A percentile compares a stretch with the other conserved stretches of the same genome.
phyloP scores from a whole-genome alignment of 2,329 filamentous ascomycete genomes.

The Penicillium sp. region DNA sequence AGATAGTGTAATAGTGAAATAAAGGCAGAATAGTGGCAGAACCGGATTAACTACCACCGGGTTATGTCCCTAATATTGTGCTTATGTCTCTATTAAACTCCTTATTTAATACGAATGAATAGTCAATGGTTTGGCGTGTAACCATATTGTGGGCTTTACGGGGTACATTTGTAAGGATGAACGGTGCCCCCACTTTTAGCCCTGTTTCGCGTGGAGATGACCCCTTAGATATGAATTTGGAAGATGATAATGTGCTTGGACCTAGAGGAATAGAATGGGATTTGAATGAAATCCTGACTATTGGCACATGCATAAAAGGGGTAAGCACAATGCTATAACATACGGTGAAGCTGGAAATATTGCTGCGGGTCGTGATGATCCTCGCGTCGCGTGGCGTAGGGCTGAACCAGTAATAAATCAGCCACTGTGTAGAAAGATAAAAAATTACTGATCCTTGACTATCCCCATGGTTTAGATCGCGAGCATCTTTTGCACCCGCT shows the following conservation, averaged over 20 bases:
- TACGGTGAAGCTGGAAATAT: not conserved
- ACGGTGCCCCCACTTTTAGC: not conserved
- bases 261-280: not conserved
- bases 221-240: not conserved
- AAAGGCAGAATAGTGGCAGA: too few species aligned
- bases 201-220: not conserved
- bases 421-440: not conserved
- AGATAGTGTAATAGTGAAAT: too few species aligned
- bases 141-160: not conserved
- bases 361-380: not conserved
- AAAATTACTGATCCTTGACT: not conserved
- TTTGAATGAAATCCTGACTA: not conserved
- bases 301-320: not conserved
- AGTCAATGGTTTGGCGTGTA: not conserved
- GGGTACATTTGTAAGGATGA: not conserved
- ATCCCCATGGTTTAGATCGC: not conserved
- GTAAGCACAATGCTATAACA: not conserved
- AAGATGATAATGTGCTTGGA: not conserved
- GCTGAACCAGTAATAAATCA: not conserved
- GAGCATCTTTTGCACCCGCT: slow-evolving; percentile 53
- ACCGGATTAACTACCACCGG: too few species aligned
- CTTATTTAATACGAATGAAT: too few species aligned
- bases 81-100: too few species aligned
- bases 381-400: slow-evolving; percentile 5
- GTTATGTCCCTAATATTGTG: too few species aligned